Base-by-base conservation (phyloP, 345 rosid genomes). In the Gossypium turneri region DNA sequence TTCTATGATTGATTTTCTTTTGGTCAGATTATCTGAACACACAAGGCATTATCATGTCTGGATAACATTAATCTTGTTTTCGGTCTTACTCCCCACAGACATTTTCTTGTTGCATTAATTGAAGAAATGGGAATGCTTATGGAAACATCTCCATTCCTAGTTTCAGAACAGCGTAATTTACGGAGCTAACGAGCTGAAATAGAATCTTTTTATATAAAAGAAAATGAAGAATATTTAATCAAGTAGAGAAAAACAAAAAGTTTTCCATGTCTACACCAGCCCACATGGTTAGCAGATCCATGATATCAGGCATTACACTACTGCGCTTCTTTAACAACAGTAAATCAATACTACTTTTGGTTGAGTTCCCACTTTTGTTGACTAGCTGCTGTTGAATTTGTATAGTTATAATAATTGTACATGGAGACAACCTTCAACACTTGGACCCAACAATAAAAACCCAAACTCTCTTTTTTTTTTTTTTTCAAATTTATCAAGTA, bases 51-150 rank as follows among this genome's bases (percentile, higher is more conserved):
- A 22, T 8, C 57, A 50, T 47, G 25, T 24, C 72, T 48, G 0
- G 25, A 67, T 67, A 24, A 15, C 22, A 24, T 16, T 13, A 24
- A 68, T 7, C 3, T 50, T 48, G 58, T 24, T 68, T 66, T 9
- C 12, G 57, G 72, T 50, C 72, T 50, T 11, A 15, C 44, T 15
- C 50, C 72, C 58, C 43, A 48, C 57, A 68, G 44, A 68, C 72
- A 68, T 44, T 8, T 41, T n/a, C 38, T 13, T 45, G 70, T 45
- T 45, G 9, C 17, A 66, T 44, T 43, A 12, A 66, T 20, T 5
- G 50, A 65, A 65, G 70, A 65, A 24, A 24, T 47, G 10, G 9
- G 52, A 48, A 48, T 47, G 7, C 15, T 47, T 13, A 24, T 4
- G 47, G 3, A 45, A 67, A 66, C 4, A 44, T 44, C 29, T 20